Conservation (phyloP, 2,329 filamentous ascomycete genomes). For the Lasiodiplodia gonubiensis region DNA sequence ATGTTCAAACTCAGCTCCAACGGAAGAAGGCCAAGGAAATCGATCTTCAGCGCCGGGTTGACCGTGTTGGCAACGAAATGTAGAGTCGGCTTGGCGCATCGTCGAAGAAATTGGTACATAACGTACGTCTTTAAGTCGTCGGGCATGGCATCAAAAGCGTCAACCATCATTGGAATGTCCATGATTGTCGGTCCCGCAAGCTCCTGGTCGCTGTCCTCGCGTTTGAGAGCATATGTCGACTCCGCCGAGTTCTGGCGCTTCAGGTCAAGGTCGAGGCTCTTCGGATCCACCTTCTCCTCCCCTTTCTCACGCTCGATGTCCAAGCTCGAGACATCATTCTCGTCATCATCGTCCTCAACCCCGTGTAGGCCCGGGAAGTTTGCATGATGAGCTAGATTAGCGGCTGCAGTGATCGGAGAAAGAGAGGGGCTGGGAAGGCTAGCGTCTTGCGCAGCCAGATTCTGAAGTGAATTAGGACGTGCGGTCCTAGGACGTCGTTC, state of each 20-base stretch:
- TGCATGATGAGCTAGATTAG: constrained; percentile 56
- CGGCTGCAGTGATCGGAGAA: constrained; percentile 85
- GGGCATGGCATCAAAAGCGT: constrained; percentile 89
- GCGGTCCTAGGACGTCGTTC: constrained; percentile 29
- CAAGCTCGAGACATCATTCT: constrained; percentile 45
- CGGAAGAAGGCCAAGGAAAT: constrained; percentile 84
- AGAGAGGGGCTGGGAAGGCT: constrained; percentile 93
- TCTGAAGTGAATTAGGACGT: constrained; percentile 64
- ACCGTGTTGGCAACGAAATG: constrained; percentile 89
- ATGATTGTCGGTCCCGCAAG: constrained; percentile 58
- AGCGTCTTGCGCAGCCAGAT: constrained; percentile 79
- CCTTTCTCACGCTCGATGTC: constrained; percentile 35
- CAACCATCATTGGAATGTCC: constrained; percentile 84
- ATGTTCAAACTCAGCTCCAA: constrained; percentile 87
- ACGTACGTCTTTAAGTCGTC: constrained; percentile 92
- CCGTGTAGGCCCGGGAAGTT: constrained; percentile 39
- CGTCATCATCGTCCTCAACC: constrained; percentile 37
- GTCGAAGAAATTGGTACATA: constrained; percentile 92
- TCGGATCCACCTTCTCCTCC: neutral
- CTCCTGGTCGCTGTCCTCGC: constrained; percentile 38
- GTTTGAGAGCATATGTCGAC: constrained; percentile 4
- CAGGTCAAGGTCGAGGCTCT: neutral
- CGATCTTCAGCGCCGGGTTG: constrained; percentile 92
- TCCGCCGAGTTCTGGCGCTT: neutral
- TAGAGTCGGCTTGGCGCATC: constrained; percentile 85